Evolutionary conservation across 768 basidiomycete species (phyloP).

Genomic region (Rhodotorula diobovata): DNA sequence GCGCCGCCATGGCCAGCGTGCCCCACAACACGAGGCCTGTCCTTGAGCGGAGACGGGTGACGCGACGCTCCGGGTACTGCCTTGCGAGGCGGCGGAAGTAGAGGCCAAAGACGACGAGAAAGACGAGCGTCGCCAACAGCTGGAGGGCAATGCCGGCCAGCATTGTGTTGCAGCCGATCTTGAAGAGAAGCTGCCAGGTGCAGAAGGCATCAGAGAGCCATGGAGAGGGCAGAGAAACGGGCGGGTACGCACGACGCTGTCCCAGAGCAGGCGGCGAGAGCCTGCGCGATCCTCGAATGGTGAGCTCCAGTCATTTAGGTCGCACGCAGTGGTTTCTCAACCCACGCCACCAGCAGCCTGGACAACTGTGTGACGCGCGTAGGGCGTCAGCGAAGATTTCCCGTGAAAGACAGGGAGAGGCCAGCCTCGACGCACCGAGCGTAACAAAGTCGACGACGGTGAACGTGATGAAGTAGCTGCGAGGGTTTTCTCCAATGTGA

Average conservation of each 20-base stretch:
- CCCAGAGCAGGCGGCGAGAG: not conserved
- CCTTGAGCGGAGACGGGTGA: not conserved
- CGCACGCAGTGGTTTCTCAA: not conserved
- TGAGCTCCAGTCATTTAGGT: not conserved
- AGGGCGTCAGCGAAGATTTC: too few relatives aligned
- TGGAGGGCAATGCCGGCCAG: conserved; percentile 16
- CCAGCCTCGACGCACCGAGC: not conserved
- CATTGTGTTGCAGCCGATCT: conserved; percentile 15
- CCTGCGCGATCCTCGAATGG: not conserved
- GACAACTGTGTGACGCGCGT: not conserved
- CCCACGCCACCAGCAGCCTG: conserved; percentile 19
- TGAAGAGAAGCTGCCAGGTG: not conserved
- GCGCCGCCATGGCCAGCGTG: not conserved
- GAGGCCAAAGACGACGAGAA: not conserved
- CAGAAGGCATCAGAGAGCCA: too few relatives aligned
- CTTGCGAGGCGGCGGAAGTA: not conserved
- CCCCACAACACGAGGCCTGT: conserved; percentile 7
- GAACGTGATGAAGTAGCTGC: not conserved
- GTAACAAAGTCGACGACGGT: conserved; percentile 4
- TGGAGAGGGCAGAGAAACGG: too few relatives aligned
- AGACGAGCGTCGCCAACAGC: conserved; percentile 7
- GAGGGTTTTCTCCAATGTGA: too few relatives aligned
- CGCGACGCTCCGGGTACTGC: not conserved
- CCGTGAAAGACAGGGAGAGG: too few relatives aligned
- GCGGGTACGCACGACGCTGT: too few relatives aligned